Base-by-base conservation (phyloP, 768 basidiomycete species). In the Boletus reticulatus region DNA sequence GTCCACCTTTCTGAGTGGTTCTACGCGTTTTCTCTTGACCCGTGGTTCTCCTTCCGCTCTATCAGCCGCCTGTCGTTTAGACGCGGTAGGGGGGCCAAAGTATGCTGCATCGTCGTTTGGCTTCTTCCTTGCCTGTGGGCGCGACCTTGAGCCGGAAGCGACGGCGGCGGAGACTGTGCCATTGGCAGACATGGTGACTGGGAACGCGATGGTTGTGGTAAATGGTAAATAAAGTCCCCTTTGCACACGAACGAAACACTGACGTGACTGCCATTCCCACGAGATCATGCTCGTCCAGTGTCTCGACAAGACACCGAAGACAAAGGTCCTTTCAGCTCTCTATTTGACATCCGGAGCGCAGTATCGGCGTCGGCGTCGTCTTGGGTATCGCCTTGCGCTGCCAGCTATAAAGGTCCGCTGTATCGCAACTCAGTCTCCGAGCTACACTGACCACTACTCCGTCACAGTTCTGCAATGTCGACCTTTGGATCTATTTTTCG, bases 401-500 rank as follows among this genome's bases (percentile, higher is more conserved):
- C 62, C 47, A 17, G 45, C 24, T 62, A 71, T 61, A 69, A 72
- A 63, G 60, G 38, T 41, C 55, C 57, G 51, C 39, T 13, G n/a
- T 53, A 50, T 51, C 50, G 50, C 27, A 29, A 9, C 27, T 29
- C 27, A 9, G 27, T 27, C 27, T 12, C 36, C 36, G 36, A 37
- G 13, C 27, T 29, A 9, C 27, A 29, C 9, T 9, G 27, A 29
- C 27, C 48, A 54, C 39, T 17, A 19, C 37, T 49, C 44, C 31
- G 20, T 52, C 51, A 14, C 37, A 56, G 58, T 34, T 41, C 37
- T n/a, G 37, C 42, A 24, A 98, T 99, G 97, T 96, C 94, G 22
- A 91, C 94, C 52, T 99, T 89, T 73, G 97, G 97, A 22, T 84
- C 80, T 24, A 78, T 92, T 38, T 99, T 92, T 78, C 83, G 93